Evolutionary conservation across 441 rosid genomes (phyloP), one percentile per base, ranked within the genome.

Genomic region (Gossypium davidsonii): DNA sequence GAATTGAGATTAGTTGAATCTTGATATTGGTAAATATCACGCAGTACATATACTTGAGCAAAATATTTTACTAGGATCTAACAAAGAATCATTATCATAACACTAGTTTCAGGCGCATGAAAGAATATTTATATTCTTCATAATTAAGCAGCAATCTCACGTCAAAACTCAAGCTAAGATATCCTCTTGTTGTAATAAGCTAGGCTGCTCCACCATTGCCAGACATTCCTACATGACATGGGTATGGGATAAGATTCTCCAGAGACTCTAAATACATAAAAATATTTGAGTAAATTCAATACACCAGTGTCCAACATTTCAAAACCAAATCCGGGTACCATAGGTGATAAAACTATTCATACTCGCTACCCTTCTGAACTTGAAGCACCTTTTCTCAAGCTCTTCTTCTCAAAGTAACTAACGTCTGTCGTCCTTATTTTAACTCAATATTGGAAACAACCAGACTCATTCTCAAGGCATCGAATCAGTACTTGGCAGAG

Each of bases 1-100:
- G 67, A 56, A 52, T 37, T 31, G 3, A 64, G 64, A 25, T 26
- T 15, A 60, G 6, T 75, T 48, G 46, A 74, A 69, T 61, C 63
- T 48, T 57, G 18, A 52, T 71, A 6, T 52, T 25, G 12, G 15
- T 66, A 67, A 37, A 73, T 21, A 23, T 55, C 46, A 46, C 6
- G 48, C 39, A 37, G 10, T 18, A 37, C 37, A 44, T 42, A 72
- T 31, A 44, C 62, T 23, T 49, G 57, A 55, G 12, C 25, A 67
- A 67, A 34, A 15, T 37, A 25, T 46, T 42, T 37, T 46, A 25
- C 56, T 65, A 25, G 20, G 20, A 46, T 25, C 39, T n/a, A 67
- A 23, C 25, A 23, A 25, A 17, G 8, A 65, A 1, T 23, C 18
- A 39, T 31, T 21, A 20, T 21, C 12, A 20, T 1, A 65, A 20